Evolutionary conservation across 1,139 yeast genomes (phyloP), one percentile per base, ranked within the genome.

Genomic region (Scheffersomyces insectosa): DNA sequence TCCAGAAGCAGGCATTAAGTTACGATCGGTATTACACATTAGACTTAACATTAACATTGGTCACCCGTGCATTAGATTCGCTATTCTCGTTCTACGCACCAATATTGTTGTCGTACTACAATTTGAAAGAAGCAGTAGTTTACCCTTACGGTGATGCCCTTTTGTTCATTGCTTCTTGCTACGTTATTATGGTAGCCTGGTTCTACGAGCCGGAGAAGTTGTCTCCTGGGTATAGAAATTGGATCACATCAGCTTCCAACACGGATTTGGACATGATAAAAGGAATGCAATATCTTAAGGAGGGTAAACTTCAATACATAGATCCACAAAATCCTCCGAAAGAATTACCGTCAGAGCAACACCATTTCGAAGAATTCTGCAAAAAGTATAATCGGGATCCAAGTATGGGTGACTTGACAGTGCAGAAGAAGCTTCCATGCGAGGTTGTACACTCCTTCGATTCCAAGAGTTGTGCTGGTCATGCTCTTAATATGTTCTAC

Each of bases 171-270:
- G 58, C 32, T 14, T 52, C 49, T 34, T 59, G 45, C 52, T 62
- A 50, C 41, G 54, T 66, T 23, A 66, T 72, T 38, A 71, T 72
- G 75, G 65, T 59, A 47, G 44, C 63, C 27, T 72, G 77, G 77
- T 66, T 68, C 44, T 70, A 54, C 47, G 47, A 57, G 39, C 77
- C 77, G 1, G 59, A 60, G 11, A 56, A 57, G 33, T 52, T 72
- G 29, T 66, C 73, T 5, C 60, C 62, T 4, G 59, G 66, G n/a
- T 72, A 72, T 48, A 58, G 60, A 25, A 52, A 55, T 33, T 72
- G 78, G 78, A 69, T 72, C 48, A 64, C 75, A 9, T 57, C 61
- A 42, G 72, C 74, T 14, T 73, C 77, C 5, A 56, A 61, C 33
- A 63, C 71, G 63, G 77, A 72, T 47, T 56, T 54, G 11, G 72